A percentile compares a stretch with the other conserved stretches of the same genome.
Evolutionary conservation across 2,329 filamentous ascomycete species (phyloP).

Genomic region (Colletotrichum sp.): DNA sequence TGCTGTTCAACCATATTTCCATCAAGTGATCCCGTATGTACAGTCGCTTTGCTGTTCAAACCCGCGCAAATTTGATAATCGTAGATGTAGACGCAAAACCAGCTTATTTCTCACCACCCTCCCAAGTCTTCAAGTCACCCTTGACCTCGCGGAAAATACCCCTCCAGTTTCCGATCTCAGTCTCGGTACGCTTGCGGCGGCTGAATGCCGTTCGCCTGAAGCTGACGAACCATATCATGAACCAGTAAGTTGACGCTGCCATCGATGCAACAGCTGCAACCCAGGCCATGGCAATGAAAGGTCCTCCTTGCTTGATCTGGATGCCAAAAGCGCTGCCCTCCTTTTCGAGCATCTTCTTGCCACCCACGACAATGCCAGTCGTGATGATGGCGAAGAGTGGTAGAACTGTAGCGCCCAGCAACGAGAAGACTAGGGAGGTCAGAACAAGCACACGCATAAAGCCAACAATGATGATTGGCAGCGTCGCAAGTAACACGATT

Average conservation of each 20-base stretch:
- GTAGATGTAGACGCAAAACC: not conserved
- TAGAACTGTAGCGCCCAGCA: slow-evolving; percentile 10
- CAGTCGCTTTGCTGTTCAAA: not conserved
- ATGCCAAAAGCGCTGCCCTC: slow-evolving; percentile 20
- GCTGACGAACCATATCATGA: slow-evolving; percentile 28
- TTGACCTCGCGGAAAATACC: slow-evolving; percentile 26
- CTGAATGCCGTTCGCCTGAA: slow-evolving; percentile 24
- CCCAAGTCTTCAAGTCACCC: slow-evolving; percentile 20
- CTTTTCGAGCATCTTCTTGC: not conserved
- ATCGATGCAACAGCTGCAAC: slow-evolving; percentile 17
- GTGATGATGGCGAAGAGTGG: slow-evolving; percentile 16
- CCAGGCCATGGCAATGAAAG: slow-evolving; percentile 25
- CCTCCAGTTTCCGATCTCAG: slow-evolving; percentile 26
- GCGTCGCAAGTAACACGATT: slow-evolving; percentile 20
- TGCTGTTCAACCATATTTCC: not conserved
- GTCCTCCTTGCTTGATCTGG: slow-evolving; percentile 7
- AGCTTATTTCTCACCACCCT: slow-evolving; percentile 8
- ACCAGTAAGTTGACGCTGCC: slow-evolving; percentile 23
- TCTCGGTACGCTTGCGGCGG: slow-evolving; percentile 21
- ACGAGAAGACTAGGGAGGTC: slow-evolving; percentile 10
- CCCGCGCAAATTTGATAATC: not conserved
- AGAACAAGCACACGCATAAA: slow-evolving; percentile 16
- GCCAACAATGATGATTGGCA: slow-evolving; percentile 18
- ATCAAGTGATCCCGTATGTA: not conserved
- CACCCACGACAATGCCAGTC: slow-evolving; percentile 21